These are phyloP conservation scores for Cephaloascus albidus DNA, from an alignment of 805 yeast genomes.

Conservation along the genomic window DNA sequence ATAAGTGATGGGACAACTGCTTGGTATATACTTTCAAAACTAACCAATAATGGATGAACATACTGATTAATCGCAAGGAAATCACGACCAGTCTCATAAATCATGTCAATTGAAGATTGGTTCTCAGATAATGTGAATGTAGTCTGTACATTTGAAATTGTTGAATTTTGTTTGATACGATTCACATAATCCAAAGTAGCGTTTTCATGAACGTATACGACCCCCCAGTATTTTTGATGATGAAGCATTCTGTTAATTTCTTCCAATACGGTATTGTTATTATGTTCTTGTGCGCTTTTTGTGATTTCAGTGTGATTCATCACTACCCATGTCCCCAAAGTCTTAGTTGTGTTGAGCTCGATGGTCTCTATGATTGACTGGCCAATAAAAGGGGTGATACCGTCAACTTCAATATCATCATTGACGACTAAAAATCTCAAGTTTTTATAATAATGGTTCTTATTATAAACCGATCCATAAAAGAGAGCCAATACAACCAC, in stretches of 20 bases:
- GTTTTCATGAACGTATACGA: constrained; percentile 17
- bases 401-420: constrained; percentile 14
- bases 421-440: constrained; percentile 15
- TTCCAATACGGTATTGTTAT: constrained; percentile 11
- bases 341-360: constrained; percentile 10
- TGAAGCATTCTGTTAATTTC: constrained; percentile 20
- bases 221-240: constrained; percentile 20
- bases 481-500: constrained; percentile 16
- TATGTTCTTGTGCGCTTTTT: constrained; percentile 10
- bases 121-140: constrained; percentile 5
- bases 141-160: constrained; percentile 8
- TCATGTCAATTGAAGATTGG: constrained; percentile 12
- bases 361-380: constrained; percentile 12
- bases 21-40: not conserved
- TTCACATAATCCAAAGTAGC: constrained; percentile 14
- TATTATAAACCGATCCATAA: constrained; percentile 20
- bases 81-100: constrained; percentile 23
- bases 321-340: constrained; percentile 15
- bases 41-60: constrained; percentile 6
- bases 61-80: constrained; percentile 18
- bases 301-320: constrained; percentile 10
- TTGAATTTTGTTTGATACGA: not conserved
- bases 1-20: constrained; percentile 1
- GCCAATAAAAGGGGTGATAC: constrained; percentile 16
- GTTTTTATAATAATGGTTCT: constrained; percentile 11